These are phyloP conservation scores for Botryotinia narcissicola DNA, from an alignment of 2,329 filamentous ascomycete species.

Conservation along the genomic window DNA sequence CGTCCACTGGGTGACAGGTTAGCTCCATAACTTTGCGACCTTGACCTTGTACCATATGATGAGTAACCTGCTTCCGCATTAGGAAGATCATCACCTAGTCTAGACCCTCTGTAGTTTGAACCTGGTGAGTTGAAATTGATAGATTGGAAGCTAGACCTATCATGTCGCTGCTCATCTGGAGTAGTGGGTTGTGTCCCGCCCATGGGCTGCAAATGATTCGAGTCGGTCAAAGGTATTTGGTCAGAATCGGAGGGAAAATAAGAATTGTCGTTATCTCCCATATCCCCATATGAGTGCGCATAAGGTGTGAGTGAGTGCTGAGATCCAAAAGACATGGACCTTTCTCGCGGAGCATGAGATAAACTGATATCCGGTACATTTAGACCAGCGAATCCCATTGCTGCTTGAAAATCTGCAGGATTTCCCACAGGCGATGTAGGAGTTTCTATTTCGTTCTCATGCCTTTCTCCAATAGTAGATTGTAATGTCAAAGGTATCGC, in stretches of 20 bases:
- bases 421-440: constrained; percentile 35
- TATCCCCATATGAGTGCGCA: constrained; percentile 28
- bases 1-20: constrained; percentile 52
- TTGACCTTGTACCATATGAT: constrained; percentile 42
- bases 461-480: constrained; percentile 8
- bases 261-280: constrained; percentile 28
- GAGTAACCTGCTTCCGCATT: constrained; percentile 57
- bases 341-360: constrained; percentile 32
- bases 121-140: constrained; percentile 47
- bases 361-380: constrained; percentile 37
- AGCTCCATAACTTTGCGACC: constrained; percentile 56
- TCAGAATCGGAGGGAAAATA: constrained; percentile 51
- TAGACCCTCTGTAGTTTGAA: constrained; percentile 43
- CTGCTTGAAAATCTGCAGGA: constrained; percentile 37
- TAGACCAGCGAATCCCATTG: constrained; percentile 40
- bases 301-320: constrained; percentile 26
- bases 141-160: constrained; percentile 53
- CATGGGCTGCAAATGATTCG: constrained; percentile 54
- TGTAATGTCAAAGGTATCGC: constrained; percentile 21
- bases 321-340: constrained; percentile 32
- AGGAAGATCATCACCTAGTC: constrained; percentile 59
- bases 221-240: constrained; percentile 57
- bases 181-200: constrained; percentile 44
- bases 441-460: constrained; percentile 28
- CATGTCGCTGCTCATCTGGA: constrained; percentile 45